phyloP scores from a whole-genome alignment of 768 basidiomycete species.

The Amanita muscaria region DNA sequence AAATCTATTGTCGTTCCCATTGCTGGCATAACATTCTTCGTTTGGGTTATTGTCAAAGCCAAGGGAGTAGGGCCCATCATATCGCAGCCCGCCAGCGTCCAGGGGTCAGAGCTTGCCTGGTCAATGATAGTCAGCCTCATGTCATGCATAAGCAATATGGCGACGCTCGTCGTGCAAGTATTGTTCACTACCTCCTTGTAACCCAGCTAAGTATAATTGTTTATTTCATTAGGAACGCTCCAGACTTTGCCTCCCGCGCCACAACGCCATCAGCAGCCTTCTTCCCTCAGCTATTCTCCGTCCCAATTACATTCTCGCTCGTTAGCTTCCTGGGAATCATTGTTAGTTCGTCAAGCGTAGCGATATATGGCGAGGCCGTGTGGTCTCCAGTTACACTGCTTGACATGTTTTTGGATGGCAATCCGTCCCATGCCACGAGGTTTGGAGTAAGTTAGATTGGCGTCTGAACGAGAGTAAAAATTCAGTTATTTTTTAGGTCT shows the following conservation, averaged over 20 bases:
- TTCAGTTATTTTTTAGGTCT: too few species aligned
- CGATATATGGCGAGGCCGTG: constrained; percentile 68
- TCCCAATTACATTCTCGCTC: constrained; percentile 65
- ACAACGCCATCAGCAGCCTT: constrained; percentile 48
- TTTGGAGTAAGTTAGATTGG: constrained; percentile 40
- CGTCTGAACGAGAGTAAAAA: not conserved
- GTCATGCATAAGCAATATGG: constrained; percentile 77
- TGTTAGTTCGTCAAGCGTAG: constrained; percentile 67
- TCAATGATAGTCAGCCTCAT: constrained; percentile 64
- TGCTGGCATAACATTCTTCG: constrained; percentile 63
- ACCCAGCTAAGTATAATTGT: not conserved
- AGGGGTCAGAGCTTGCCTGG: constrained; percentile 68
- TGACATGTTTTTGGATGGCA: constrained; percentile 56
- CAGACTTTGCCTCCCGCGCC: constrained; percentile 66
- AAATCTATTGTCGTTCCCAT: constrained; percentile 68
- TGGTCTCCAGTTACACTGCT: constrained; percentile 75
- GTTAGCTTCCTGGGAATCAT: constrained; percentile 78
- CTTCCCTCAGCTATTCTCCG: constrained; percentile 58
- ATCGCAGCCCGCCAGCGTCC: constrained; percentile 49
- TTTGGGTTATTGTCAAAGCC: constrained; percentile 73
- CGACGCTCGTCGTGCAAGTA: constrained; percentile 58
- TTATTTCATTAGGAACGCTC: constrained; percentile 44
- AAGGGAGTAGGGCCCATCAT: constrained; percentile 73
- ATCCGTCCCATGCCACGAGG: constrained; percentile 53
- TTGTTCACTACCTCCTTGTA: constrained; percentile 4